Conservation (phyloP, 1,284 basidiomycete genomes). For the Peniophora sp. region DNA sequence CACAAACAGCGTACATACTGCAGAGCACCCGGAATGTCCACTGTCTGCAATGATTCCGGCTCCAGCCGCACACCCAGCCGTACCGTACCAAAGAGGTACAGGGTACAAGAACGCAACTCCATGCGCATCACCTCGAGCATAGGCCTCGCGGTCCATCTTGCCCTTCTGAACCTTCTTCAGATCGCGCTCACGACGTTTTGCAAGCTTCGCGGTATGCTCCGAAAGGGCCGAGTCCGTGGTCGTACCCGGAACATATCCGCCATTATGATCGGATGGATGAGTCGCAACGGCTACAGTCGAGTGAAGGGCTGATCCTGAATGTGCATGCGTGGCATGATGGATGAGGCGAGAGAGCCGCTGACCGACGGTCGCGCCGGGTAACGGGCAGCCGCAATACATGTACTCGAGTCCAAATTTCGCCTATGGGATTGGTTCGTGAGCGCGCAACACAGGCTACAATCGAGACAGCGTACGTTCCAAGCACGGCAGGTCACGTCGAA, state of each 20-base stretch:
- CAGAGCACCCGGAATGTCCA: conserved; percentile 4
- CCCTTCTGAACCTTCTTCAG: conserved; percentile 11
- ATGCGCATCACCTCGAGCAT: conserved; percentile 11
- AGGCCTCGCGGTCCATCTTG: conserved; percentile 11
- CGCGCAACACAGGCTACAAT: neutral
- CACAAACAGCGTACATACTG: conserved; percentile 8
- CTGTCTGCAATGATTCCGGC: conserved; percentile 2
- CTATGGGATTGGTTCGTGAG: conserved; percentile 5
- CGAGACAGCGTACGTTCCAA: conserved; percentile 16
- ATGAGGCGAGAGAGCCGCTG: conserved; percentile 22
- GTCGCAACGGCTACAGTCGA: conserved; percentile 23
- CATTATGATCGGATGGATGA: conserved; percentile 31
- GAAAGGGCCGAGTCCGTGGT: conserved; percentile 1
- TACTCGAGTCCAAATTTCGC: conserved; percentile 17
- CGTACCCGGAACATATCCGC: conserved; percentile 8
- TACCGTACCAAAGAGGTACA: conserved; percentile 13
- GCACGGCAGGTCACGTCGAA: conserved; percentile 28
- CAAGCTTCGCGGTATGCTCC: conserved; percentile 8
- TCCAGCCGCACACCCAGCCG: neutral
- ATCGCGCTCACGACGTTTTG: conserved; percentile 16
- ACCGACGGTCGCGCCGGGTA: conserved; percentile 16
- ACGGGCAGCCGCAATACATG: conserved; percentile 20
- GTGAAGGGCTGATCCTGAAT: conserved; percentile 10
- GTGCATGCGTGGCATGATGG: conserved; percentile 16
- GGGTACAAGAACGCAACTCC: conserved; percentile 17